Evolutionary conservation across 176 grass and related monocot species (phyloP).

Genomic region (Zizania latifolia): DNA sequence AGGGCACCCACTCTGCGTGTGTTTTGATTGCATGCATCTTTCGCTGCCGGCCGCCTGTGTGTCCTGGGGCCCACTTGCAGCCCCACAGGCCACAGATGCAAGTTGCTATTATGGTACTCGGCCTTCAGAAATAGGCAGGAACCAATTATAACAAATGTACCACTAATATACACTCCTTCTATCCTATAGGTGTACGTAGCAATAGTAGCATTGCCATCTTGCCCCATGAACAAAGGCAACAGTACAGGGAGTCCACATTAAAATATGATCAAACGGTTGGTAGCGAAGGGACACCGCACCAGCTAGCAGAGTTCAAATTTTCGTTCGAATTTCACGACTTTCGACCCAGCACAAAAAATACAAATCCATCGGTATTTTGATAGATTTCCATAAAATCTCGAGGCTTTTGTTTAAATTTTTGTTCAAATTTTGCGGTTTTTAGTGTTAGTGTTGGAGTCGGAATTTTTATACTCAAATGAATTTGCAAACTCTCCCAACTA

Average conservation of each 20-base stretch:
- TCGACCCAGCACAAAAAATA: too few relatives aligned
- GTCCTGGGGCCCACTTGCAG: conserved; percentile 9
- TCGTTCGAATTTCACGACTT: too few relatives aligned
- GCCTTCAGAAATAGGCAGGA: not conserved
- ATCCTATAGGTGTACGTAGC: not conserved
- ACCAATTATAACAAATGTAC: not conserved
- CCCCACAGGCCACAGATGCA: conserved; percentile 27
- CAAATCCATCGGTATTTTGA: too few relatives aligned
- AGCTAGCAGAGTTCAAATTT: too few relatives aligned
- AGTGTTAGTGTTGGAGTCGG: too few relatives aligned
- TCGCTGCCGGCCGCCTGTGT: not conserved
- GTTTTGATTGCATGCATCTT: conserved; percentile 39
- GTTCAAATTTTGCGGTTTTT: too few relatives aligned
- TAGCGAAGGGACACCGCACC: not conserved
- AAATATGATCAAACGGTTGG: conserved; percentile 1
- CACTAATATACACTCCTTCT: not conserved
- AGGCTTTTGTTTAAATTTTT: too few relatives aligned
- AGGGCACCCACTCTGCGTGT: conserved; percentile 28
- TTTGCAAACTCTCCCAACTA: too few relatives aligned
- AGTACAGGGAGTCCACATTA: not conserved
- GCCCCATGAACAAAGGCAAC: not conserved
- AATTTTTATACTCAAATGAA: too few relatives aligned
- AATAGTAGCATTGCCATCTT: not conserved
- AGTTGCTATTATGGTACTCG: conserved; percentile 22
- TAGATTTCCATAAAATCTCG: too few relatives aligned